A percentile compares a stretch with the other conserved stretches of the same genome.
Conservation (phyloP, 1,284 basidiomycete species). For the Leccinum pseudoinsigne region DNA sequence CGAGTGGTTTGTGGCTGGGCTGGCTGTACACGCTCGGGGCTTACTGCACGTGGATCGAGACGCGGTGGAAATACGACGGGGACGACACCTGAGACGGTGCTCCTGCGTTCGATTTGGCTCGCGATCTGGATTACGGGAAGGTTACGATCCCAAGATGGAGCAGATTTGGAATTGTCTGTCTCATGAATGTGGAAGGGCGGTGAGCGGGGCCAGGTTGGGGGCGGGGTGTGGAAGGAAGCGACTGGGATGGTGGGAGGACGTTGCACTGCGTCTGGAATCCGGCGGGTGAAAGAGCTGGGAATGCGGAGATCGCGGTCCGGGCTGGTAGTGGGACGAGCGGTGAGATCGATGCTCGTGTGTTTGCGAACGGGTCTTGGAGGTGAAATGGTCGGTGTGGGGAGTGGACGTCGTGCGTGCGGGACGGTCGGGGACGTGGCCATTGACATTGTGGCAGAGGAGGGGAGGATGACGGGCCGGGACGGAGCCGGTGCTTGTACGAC, state of each 20-base stretch:
- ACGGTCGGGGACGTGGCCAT: constrained; percentile 19
- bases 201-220: constrained; percentile 17
- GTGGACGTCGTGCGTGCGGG: constrained; percentile 24
- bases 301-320: constrained; percentile 26
- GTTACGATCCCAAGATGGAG: constrained; percentile 22
- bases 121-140: constrained; percentile 4
- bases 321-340: constrained; percentile 12
- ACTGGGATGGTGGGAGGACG: not conserved
- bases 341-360: constrained; percentile 28
- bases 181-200: constrained; percentile 7
- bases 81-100: constrained; percentile 28
- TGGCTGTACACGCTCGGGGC: constrained; percentile 17
- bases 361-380: constrained; percentile 14
- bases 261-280: constrained; percentile 10
- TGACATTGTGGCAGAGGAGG: constrained; percentile 15
- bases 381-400: constrained; percentile 25
- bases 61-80: constrained; percentile 3
- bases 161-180: constrained; percentile 8
- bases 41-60: constrained; percentile 9
- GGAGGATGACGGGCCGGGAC: constrained; percentile 31
- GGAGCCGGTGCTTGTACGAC: constrained; percentile 33
- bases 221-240: constrained; percentile 8
- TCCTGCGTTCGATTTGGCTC: constrained; percentile 26
- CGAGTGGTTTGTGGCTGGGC: constrained; percentile 15
- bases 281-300: constrained; percentile 29